phyloP scores from a whole-genome alignment of 108 stramenopile genomes.

The Discostella pseudostelligera region DNA sequence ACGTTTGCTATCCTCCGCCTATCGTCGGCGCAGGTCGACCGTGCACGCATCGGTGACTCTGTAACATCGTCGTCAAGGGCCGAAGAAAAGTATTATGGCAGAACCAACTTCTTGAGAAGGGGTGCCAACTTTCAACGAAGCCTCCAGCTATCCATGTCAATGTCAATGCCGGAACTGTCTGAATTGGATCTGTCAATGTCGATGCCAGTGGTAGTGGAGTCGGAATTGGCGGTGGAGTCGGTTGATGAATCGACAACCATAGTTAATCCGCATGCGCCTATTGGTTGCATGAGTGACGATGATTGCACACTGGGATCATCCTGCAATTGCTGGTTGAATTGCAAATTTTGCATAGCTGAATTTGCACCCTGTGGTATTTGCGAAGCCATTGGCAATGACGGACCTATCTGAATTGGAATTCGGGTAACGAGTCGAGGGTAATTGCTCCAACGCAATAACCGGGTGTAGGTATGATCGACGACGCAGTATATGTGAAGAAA shows the following conservation, averaged over 20 bases:
- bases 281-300: constrained; percentile 9
- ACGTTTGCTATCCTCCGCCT: neutral
- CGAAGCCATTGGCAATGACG: neutral
- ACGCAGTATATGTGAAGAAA: no score
- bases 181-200: constrained; percentile 2
- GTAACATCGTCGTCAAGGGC: neutral
- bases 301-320: constrained; percentile 4
- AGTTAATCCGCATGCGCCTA: neutral
- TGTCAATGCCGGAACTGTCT: neutral
- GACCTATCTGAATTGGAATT: no score
- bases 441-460: no score
- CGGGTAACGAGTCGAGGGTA: no score
- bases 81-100: neutral
- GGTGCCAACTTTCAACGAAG: neutral
- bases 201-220: no score
- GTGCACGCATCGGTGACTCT: neutral
- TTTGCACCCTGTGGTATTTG: constrained; percentile 7
- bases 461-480: no score
- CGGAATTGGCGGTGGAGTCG: no score
- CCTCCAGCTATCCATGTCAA: constrained; percentile 8
- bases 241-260: neutral
- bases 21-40: neutral
- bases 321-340: constrained; percentile 11
- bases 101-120: constrained; percentile 5
- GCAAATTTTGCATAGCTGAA: neutral